Base-by-base conservation (phyloP, 768 basidiomycete genomes). In the Hygrocybe coccinea region DNA sequence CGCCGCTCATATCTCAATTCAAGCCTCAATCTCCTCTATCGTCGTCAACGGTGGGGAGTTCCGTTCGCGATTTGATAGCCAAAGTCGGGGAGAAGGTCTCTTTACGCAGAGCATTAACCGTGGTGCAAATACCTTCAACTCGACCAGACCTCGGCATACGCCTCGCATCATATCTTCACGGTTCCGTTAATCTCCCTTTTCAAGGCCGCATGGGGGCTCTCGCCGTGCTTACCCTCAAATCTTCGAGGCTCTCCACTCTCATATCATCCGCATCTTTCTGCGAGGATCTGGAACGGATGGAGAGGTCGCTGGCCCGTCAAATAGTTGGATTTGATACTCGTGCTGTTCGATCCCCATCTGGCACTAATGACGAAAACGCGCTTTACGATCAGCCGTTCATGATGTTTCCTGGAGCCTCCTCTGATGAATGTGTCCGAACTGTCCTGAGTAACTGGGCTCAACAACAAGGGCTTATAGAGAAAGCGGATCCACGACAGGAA, bases 41-140 rank as follows among this genome's bases (percentile, higher is more conserved):
- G 22, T 63, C 72, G 5, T 67, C 71, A 41, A 84, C 85, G 6
- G 83, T 91, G 5, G 77, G 74, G 14, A 74, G 72, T 59, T 79
- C 89, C 54, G 85, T 91, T 64, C 81, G 79, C 52, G 80, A 87
- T 65, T 67, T 84, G 46, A 83, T 91, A 60, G 77, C 87, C 56
- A 83, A 87, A 72, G 79, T 91, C 52, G 87, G 92, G 59, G 89
- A 94, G 68, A 91, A 89, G 58, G 80, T 93, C 46, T 76, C 79
- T 0, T 66, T 93, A 15, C 80, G 82, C 52, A 78, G 91, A 54
- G 91, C 84, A 3, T 59, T 74, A 24, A 64, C 71, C 12, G 66
- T 80, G 24, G 72, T 75, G 34, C 73, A 75, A 58, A 67, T 71
- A 47, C 63, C 74, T 7, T 63, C 41, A 2, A 19, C 80, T 25